phyloP scores from a whole-genome alignment of 352 stramenopile species.

The Globisporangium okanoganense region DNA sequence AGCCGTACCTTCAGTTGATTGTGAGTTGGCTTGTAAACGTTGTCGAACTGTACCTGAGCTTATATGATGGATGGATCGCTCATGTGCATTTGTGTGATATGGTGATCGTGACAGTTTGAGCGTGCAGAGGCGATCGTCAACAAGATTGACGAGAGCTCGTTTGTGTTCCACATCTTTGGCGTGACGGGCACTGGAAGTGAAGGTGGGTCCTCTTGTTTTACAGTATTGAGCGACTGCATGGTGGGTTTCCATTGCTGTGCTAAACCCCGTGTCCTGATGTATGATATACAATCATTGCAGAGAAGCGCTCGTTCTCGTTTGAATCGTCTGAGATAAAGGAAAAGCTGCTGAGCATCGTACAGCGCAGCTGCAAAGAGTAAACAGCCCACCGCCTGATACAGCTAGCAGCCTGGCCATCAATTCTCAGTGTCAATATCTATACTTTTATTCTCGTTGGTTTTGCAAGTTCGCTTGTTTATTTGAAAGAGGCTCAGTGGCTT shows the following conservation, averaged over 20 bases:
- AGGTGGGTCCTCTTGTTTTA: constrained; percentile 19
- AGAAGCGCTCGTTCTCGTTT: constrained; percentile 69
- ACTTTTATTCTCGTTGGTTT: not conserved
- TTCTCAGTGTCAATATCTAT: constrained; percentile 1
- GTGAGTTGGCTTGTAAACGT: constrained; percentile 26
- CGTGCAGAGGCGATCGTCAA: constrained; percentile 51
- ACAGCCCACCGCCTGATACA: not conserved
- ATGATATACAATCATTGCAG: constrained; percentile 18
- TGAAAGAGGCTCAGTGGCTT: no score
- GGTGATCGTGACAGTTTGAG: no score
- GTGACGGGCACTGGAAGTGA: constrained; percentile 40
- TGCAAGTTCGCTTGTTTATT: not conserved
- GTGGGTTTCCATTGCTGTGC: not conserved
- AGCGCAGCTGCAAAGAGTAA: constrained; percentile 31
- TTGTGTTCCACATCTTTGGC: constrained; percentile 59
- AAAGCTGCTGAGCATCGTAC: constrained; percentile 38
- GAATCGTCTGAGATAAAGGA: constrained; percentile 53
- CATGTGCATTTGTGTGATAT: no score
- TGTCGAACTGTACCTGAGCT: not conserved
- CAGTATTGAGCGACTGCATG: not conserved
- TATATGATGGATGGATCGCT: not conserved
- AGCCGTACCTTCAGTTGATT: constrained; percentile 54
- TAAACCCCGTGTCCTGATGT: not conserved
- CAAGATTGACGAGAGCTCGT: constrained; percentile 58
- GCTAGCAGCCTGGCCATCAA: not conserved